These are phyloP conservation scores for Agastache rugosa DNA, from an alignment of 257 asterid genomes.

Conservation along the genomic window DNA sequence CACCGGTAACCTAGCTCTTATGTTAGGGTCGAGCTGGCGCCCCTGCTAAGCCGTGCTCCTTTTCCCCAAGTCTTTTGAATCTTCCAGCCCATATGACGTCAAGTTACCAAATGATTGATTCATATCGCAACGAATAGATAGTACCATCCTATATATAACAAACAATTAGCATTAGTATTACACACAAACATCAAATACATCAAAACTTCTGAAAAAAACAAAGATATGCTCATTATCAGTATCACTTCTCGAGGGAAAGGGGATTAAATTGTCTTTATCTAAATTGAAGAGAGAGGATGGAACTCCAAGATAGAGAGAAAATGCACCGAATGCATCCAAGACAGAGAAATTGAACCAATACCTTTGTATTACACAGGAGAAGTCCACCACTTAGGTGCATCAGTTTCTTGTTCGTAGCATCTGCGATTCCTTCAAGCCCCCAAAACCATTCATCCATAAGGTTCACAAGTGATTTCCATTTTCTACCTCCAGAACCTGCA, in stretches of 20 bases:
- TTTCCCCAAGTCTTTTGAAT: not conserved
- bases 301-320: too few species aligned
- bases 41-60: not conserved
- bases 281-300: too few species aligned
- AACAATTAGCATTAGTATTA: too few species aligned
- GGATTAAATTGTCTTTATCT: not conserved
- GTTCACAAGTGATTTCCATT: conserved; percentile 16
- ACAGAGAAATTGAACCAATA: not conserved
- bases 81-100: conserved; percentile 1
- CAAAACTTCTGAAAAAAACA: too few species aligned
- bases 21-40: not conserved
- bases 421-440: not conserved
- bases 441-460: not conserved
- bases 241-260: too few species aligned
- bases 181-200: not conserved
- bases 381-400: not conserved
- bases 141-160: conserved; percentile 10
- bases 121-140: conserved; percentile 3
- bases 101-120: not conserved
- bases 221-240: not conserved
- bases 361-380: conserved; percentile 4
- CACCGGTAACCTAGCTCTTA: too few species aligned
- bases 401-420: not conserved
- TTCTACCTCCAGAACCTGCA: conserved; percentile 22
- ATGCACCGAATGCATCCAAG: too few species aligned